Evolutionary conservation across 2,329 filamentous ascomycete species (phyloP).

Genomic region (Colletotrichum theobromicola): DNA sequence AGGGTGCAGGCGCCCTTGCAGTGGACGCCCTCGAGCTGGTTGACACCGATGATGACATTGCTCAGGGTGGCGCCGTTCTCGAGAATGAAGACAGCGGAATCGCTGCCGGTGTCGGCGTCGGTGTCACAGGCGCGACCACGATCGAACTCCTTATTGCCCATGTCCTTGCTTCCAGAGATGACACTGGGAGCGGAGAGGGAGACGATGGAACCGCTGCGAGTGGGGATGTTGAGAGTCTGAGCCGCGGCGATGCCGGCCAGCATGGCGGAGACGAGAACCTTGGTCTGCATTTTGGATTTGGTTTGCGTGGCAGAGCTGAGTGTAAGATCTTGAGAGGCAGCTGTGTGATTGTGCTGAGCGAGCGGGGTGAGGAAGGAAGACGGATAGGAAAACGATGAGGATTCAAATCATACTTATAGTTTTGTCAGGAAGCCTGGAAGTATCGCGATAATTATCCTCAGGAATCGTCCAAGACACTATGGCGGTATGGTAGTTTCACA

Average conservation of each 20-base stretch:
- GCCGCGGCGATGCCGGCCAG: conserved; percentile 19
- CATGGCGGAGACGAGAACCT: conserved; percentile 9
- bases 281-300: conserved; percentile 8
- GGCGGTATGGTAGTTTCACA: conserved; percentile 3
- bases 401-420: background rate
- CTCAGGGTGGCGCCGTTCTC: conserved; percentile 53
- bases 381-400: background rate
- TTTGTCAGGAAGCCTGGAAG: background rate
- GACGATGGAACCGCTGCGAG: conserved; percentile 25
- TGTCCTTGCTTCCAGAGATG: conserved; percentile 24
- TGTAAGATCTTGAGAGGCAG: background rate
- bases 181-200: conserved; percentile 23
- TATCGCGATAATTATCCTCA: background rate
- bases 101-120: conserved; percentile 24
- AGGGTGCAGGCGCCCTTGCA: conserved; percentile 50
- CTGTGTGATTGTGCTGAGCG: background rate
- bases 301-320: background rate
- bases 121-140: conserved; percentile 23
- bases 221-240: conserved; percentile 27
- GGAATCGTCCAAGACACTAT: background rate
- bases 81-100: conserved; percentile 55
- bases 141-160: conserved; percentile 26
- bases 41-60: conserved; percentile 59
- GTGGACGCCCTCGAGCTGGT: conserved; percentile 56
- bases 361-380: background rate